Evolutionary conservation across 2,329 filamentous ascomycete genomes (phyloP), one percentile per base, ranked within the genome.

Genomic region (Stagonosporopsis chrysanthemi): DNA sequence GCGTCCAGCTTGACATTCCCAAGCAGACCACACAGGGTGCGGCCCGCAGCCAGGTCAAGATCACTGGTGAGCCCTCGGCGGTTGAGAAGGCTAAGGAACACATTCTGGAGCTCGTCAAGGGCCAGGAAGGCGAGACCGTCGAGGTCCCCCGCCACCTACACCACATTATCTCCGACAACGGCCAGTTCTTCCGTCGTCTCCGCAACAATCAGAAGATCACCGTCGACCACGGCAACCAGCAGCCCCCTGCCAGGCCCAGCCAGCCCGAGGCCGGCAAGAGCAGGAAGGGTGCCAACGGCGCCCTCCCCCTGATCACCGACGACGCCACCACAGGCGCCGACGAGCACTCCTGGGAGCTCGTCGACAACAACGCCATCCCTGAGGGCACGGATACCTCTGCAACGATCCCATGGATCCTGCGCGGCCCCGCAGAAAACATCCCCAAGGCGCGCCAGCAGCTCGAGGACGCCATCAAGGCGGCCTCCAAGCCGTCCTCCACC

Each of bases 221-320:
- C 0, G 90, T 99, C 50, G 93, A 98, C 76, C 95, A 98, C 74
- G 90, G 87, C 52, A 92, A 93, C 41, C 87, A 95, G 58, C 81
- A 89, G 54, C 81, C 90, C 4, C 95, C 95, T 6, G 75, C 87
- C 36, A 92, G 89, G 79, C 85, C 89, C 78, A 85, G 39, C 68
- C 79, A 56, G 78, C 82, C 56, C 75, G 81, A 71, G 64, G 79
- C 72, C 60, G 74, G 71, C 60, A 77, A 73, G 62, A 73, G 79
- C 41, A 78, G 80, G 53, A 76, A 77, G 59, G 83, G 86, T 22
- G 81, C 82, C 36, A 88, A 86, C 62, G 86, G 85, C 41, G 84
- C 86, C 36, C 84, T 96, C 54, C 95, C 95, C n/a, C 79, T 99
- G 66, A 98, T 98, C 77, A 98, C 93, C 0, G 95, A 98, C 71